Evolutionary conservation across 352 stramenopile genomes (phyloP).

Genomic region (Globisporangium camurandrum): DNA sequence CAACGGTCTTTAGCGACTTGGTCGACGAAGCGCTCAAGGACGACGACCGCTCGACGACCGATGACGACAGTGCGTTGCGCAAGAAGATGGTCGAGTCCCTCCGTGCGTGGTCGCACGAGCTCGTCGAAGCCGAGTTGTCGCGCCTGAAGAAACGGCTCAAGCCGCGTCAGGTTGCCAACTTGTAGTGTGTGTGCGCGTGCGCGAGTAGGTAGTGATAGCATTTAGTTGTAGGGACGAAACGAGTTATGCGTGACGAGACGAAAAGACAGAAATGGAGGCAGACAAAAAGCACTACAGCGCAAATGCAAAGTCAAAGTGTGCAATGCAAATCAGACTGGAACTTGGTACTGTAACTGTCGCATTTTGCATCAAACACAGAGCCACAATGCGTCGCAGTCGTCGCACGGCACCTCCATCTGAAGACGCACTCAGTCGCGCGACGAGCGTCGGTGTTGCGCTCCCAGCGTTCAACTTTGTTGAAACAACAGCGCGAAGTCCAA

Average conservation of each 20-base stretch:
- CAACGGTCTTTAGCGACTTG: slow-evolving; percentile 28
- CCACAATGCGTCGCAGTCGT: slow-evolving; percentile 8
- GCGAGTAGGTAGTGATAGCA: no score
- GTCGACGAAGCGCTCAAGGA: slow-evolving; percentile 29
- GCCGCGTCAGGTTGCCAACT: slow-evolving; percentile 40
- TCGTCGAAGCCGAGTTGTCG: slow-evolving; percentile 54
- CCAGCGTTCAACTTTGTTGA: slow-evolving; percentile 70
- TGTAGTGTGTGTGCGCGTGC: slow-evolving; percentile 29
- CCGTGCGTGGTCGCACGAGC: slow-evolving; percentile 60
- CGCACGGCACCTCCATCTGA: neutral
- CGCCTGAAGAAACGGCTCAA: slow-evolving; percentile 72
- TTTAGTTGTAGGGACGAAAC: no score
- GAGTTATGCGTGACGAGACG: no score
- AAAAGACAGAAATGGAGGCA: no score
- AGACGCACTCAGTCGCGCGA: slow-evolving; percentile 15
- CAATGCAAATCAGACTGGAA: no score
- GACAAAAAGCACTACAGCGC: no score
- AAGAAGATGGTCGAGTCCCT: slow-evolving; percentile 76
- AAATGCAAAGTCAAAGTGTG: no score
- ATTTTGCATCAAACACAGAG: no score
- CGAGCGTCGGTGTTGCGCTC: slow-evolving; percentile 24
- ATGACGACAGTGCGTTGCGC: slow-evolving; percentile 60
- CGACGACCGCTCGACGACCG: slow-evolving; percentile 20
- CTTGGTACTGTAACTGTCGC: no score
- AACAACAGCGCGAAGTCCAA: slow-evolving; percentile 7